Evolutionary conservation across 805 yeast species (phyloP).

Genomic region (Suhomyces tanzawaensis): DNA sequence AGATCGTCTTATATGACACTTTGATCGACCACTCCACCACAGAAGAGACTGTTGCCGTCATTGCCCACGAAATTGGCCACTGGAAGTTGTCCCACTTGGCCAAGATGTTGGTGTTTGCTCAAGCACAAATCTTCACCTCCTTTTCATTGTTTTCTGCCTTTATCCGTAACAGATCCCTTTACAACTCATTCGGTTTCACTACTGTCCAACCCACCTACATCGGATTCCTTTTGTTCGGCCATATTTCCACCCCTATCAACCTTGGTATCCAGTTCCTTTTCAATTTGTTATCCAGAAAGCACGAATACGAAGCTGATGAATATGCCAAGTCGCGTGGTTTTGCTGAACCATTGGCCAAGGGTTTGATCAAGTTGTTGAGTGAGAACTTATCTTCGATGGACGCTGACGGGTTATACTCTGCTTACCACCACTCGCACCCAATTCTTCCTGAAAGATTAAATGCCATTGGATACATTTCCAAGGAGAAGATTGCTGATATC

Average conservation of each 20-base stretch:
- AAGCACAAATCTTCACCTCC: slow-evolving; percentile 59
- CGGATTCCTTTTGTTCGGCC: slow-evolving; percentile 79
- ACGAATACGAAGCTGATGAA: slow-evolving; percentile 91
- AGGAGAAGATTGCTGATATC: slow-evolving; percentile 29
- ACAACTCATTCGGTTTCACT: slow-evolving; percentile 72
- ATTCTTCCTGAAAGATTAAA: slow-evolving; percentile 82
- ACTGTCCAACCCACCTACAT: slow-evolving; percentile 66
- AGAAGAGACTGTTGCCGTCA: slow-evolving; percentile 84
- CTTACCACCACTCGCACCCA: slow-evolving; percentile 91
- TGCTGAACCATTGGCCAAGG: slow-evolving; percentile 60
- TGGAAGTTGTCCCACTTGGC: slow-evolving; percentile 91
- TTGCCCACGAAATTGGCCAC: slow-evolving; percentile 99
- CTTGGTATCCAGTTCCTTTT: slow-evolving; percentile 61
- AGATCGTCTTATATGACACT: slow-evolving; percentile 91
- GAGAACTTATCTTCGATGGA: slow-evolving; percentile 84
- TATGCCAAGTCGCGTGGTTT: slow-evolving; percentile 78
- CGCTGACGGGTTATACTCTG: slow-evolving; percentile 86
- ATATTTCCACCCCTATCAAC: slow-evolving; percentile 75
- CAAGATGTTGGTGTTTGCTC: slow-evolving; percentile 65
- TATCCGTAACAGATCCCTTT: slow-evolving; percentile 75
- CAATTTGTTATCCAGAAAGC: slow-evolving; percentile 75
- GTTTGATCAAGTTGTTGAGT: slow-evolving; percentile 72
- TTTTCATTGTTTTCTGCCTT: slow-evolving; percentile 79
- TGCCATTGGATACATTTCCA: slow-evolving; percentile 59
- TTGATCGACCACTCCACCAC: slow-evolving; percentile 75